These are phyloP conservation scores for Alternaria brassicae DNA, from an alignment of 2,329 filamentous ascomycete species.

Conservation along the genomic window DNA sequence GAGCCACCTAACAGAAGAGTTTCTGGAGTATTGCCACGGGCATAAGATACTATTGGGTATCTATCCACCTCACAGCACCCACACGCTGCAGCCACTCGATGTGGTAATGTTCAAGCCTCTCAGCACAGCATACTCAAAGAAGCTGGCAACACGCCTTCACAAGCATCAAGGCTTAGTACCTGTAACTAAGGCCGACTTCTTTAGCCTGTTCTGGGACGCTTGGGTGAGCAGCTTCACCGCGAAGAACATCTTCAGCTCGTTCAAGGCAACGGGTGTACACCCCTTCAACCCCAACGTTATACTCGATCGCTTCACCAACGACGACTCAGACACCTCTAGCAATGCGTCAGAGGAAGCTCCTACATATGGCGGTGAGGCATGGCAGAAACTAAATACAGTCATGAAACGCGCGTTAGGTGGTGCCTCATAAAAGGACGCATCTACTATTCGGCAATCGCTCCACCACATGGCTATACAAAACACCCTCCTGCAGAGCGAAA, in stretches of 20 bases:
- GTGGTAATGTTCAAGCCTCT: conserved; percentile 7
- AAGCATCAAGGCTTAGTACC: no score
- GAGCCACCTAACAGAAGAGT: conserved; percentile 43
- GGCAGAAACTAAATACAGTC: neutral
- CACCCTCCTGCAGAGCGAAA: neutral
- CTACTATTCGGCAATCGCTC: neutral
- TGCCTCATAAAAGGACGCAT: neutral
- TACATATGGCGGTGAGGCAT: neutral
- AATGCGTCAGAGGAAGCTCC: neutral
- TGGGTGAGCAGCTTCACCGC: no score
- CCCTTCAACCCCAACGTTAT: no score
- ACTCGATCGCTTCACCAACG: no score
- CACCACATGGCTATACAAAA: neutral
- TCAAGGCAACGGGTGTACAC: no score
- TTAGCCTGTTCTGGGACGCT: no score
- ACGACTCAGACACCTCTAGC: neutral
- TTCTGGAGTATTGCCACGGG: conserved; percentile 34
- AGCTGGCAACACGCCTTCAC: neutral
- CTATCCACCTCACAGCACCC: neutral
- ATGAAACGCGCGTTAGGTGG: neutral
- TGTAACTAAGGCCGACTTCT: no score
- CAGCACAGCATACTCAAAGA: neutral
- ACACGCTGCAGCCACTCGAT: conserved; percentile 12
- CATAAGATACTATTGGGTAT: neutral
- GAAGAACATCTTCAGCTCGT: no score